These are phyloP conservation scores for Candida ficus DNA, from an alignment of 805 yeast species.

Conservation along the genomic window DNA sequence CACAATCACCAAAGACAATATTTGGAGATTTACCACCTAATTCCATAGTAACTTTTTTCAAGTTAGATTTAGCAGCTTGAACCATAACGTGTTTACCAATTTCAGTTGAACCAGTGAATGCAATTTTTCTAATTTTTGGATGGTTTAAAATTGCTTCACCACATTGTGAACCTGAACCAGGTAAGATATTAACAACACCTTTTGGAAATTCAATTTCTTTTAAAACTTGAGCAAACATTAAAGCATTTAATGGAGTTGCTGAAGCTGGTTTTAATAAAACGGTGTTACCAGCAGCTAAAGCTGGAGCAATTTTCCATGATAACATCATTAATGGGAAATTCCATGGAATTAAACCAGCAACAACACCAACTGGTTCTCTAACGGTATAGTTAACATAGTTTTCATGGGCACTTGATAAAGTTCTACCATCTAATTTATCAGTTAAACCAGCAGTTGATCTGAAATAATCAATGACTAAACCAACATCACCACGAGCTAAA, in stretches of 20 bases:
- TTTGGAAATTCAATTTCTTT: constrained; percentile 68
- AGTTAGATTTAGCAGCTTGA: constrained; percentile 59
- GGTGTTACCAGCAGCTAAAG: constrained; percentile 71
- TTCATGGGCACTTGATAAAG: constrained; percentile 53
- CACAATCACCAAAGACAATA: constrained; percentile 65
- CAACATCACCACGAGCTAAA: constrained; percentile 63
- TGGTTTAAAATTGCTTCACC: constrained; percentile 69
- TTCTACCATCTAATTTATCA: constrained; percentile 61
- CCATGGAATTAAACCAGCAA: constrained; percentile 84
- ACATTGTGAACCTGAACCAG: constrained; percentile 68
- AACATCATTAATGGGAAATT: constrained; percentile 77
- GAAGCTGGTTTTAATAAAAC: constrained; percentile 70
- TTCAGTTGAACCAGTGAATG: constrained; percentile 78
- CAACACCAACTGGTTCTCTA: constrained; percentile 74
- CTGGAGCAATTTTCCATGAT: constrained; percentile 77
- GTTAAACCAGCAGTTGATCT: constrained; percentile 71
- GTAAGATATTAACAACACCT: constrained; percentile 69
- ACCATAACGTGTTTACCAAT: constrained; percentile 68
- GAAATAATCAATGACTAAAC: constrained; percentile 54
- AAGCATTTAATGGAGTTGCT: constrained; percentile 69
- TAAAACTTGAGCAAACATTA: constrained; percentile 54
- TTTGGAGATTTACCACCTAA: constrained; percentile 82
- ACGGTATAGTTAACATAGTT: constrained; percentile 59
- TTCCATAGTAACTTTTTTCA: constrained; percentile 77
- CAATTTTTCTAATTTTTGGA: constrained; percentile 65